These are phyloP conservation scores for Hypoxylon crocopeplum DNA, from an alignment of 495 filamentous ascomycete species.

Conservation along the genomic window DNA sequence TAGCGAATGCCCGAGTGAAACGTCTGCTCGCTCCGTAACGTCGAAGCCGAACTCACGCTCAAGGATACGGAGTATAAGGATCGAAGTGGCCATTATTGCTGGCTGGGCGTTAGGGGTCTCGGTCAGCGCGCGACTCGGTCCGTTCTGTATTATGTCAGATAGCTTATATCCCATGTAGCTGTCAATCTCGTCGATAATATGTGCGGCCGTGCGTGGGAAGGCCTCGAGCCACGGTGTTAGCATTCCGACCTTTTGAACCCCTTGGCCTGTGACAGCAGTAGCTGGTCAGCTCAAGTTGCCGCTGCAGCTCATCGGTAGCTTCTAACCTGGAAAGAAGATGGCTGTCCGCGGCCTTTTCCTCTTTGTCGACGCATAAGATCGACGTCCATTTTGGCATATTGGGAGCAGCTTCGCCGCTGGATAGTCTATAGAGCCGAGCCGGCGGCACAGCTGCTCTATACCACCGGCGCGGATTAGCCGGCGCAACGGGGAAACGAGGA, in stretches of 20 bases:
- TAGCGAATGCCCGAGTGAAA: constrained; percentile 91
- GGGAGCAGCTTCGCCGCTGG: constrained; percentile 2
- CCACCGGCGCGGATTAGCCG: constrained; percentile 21
- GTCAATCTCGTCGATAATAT: constrained; percentile 86
- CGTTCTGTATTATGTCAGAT: constrained; percentile 78
- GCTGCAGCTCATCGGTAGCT: background rate
- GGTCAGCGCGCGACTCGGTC: constrained; percentile 76
- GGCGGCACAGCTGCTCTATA: constrained; percentile 10
- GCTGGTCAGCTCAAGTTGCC: constrained; percentile 5
- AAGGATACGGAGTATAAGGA: constrained; percentile 88
- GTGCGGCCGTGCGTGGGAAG: constrained; percentile 76
- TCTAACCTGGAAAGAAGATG: constrained; percentile 83
- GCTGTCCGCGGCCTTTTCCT: constrained; percentile 67
- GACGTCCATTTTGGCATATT: background rate
- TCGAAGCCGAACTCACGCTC: constrained; percentile 85
- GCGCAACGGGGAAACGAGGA: constrained; percentile 31
- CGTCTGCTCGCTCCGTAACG: constrained; percentile 69
- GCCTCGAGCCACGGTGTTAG: constrained; percentile 78
- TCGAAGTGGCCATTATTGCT: constrained; percentile 92
- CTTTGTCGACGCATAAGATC: constrained; percentile 33
- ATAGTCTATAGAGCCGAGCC: constrained; percentile 1
- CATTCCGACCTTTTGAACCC: constrained; percentile 96
- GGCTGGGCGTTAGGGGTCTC: constrained; percentile 90
- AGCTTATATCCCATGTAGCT: constrained; percentile 70
- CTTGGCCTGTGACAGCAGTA: constrained; percentile 70